Base-by-base conservation (phyloP, 192 early-diverging fungal genomes). In the Podila horticola region DNA sequence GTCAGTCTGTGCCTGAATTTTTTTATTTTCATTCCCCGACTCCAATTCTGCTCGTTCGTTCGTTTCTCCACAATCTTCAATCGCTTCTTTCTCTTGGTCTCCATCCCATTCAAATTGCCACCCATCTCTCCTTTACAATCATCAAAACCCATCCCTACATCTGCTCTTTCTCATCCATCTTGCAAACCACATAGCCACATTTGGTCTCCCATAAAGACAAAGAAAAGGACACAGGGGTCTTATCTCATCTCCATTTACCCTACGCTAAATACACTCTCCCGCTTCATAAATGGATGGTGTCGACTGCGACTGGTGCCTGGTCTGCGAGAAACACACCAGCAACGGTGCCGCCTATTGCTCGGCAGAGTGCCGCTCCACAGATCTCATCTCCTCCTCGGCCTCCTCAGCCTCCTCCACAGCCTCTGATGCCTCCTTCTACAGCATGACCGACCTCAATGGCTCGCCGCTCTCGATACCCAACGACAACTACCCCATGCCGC, bases 291-390 rank as follows among this genome's bases (percentile, higher is more conserved):
- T 81, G 77, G 77, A 81, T 28, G 77, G 69, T 49, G 65, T 81
- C 36, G 77, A 81, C 67, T 81, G 77, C 77, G 77, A 81, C 71
- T 81, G 77, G 77, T 81, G 77, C 71, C 71, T 81, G 71, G 77
- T 81, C 30, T 81, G 77, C 55, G 77, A 81, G 26, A 81, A 81
- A 26, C 70, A 72, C 51, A 81, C 77, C 26, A 62, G 50, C 38
- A 81, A 67, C 30, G 77, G 71, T 8, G 77, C 71, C 1, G 62
- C 77, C 55, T 81, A 81, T 49, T 81, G 77, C 62, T 81, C 77
- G 19, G 51, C 64, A 50, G 77, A 81, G 48, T 81, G 77, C 29
- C 77, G 71, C 19, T 69, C 70, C 20, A 51, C 77, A 55, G 77
- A 81, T 51, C 77, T 81, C 61, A 81, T 81, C 66, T 72, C 77